A percentile compares a stretch with the other conserved stretches of the same genome.
Conservation (phyloP, 495 filamentous ascomycete genomes). For the Umbilicaria muhlenbergii region DNA sequence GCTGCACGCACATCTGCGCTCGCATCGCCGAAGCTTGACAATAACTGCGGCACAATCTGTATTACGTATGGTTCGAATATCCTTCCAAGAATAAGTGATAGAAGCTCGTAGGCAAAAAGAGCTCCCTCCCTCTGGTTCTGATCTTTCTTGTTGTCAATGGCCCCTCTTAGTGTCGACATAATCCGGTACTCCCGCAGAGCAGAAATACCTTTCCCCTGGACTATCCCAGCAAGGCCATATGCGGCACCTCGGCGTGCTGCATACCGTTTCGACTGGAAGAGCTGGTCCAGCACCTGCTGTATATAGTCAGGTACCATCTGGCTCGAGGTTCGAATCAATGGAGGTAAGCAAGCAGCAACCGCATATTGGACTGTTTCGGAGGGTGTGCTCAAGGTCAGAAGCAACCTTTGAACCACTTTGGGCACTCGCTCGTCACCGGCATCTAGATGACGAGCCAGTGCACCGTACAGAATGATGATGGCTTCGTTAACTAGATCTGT, state of each 20-base stretch:
- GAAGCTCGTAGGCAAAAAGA: conserved; percentile 76
- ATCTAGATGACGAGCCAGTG: conserved; percentile 73
- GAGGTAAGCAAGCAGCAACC: conserved; percentile 83
- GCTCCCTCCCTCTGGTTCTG: conserved; percentile 75
- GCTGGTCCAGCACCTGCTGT: conserved; percentile 59
- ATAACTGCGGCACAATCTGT: conserved; percentile 80
- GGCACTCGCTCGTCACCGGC: conserved; percentile 70
- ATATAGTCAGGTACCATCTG: conserved; percentile 65
- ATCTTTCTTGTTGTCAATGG: conserved; percentile 85
- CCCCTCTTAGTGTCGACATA: conserved; percentile 58
- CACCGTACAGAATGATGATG: conserved; percentile 91
- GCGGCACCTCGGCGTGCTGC: conserved; percentile 82
- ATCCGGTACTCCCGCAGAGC: conserved; percentile 74
- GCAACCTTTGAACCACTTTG: conserved; percentile 65
- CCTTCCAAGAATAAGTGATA: conserved; percentile 70
- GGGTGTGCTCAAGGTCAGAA: conserved; percentile 81
- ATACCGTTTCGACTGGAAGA: conserved; percentile 75
- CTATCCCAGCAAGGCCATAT: conserved; percentile 83
- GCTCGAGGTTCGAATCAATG: conserved; percentile 66
- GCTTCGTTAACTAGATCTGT: conserved; percentile 88
- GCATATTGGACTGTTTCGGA: conserved; percentile 95
- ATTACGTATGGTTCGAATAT: conserved; percentile 94
- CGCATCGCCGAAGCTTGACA: conserved; percentile 76
- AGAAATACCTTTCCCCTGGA: conserved; percentile 71
- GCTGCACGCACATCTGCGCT: conserved; percentile 83